Base-by-base conservation (phyloP, 768 basidiomycete genomes). In the Hydnomerulius pinastri region DNA sequence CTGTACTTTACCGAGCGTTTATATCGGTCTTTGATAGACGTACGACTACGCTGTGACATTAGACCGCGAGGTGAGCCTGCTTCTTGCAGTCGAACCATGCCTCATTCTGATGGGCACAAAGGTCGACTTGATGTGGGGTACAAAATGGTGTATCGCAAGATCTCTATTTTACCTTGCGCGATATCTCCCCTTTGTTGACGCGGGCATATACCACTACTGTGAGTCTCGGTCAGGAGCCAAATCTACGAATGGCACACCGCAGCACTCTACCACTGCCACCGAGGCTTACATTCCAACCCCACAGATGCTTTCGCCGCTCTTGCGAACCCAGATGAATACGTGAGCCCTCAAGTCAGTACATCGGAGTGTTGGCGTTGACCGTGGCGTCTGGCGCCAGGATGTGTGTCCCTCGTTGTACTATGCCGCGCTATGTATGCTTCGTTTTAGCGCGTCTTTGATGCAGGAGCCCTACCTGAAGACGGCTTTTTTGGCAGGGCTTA, bases 221-320 rank as follows among this genome's bases (percentile, higher is more conserved):
- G 28, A 13, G 41, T 35, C 17, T 6, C 18, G n/a, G 8, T 18
- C 5, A 24, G 13, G 21, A 13, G n/a, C 24, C 15, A 3, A n/a
- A n/a, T n/a, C n/a, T n/a, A n/a, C n/a, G n/a, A n/a, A n/a, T n/a
- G n/a, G n/a, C n/a, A n/a, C n/a, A n/a, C n/a, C n/a, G n/a, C n/a
- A n/a, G n/a, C n/a, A n/a, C n/a, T n/a, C n/a, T n/a, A n/a, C n/a
- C n/a, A n/a, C n/a, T n/a, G n/a, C n/a, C n/a, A n/a, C n/a, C n/a
- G n/a, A n/a, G n/a, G n/a, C n/a, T n/a, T n/a, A n/a, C n/a, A n/a
- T n/a, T n/a, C n/a, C n/a, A n/a, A n/a, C n/a, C n/a, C 12, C 20
- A 41, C 30, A 50, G 35, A 51, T 47, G 4, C 43, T 3, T 50
- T 50, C 33, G 49, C 35, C 17, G 18, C 17, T 17, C n/a, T 46